Evolutionary conservation across 306 rosid species (phyloP), one percentile per base, ranked within the genome.

Genomic region (Trifolium subterraneum): DNA sequence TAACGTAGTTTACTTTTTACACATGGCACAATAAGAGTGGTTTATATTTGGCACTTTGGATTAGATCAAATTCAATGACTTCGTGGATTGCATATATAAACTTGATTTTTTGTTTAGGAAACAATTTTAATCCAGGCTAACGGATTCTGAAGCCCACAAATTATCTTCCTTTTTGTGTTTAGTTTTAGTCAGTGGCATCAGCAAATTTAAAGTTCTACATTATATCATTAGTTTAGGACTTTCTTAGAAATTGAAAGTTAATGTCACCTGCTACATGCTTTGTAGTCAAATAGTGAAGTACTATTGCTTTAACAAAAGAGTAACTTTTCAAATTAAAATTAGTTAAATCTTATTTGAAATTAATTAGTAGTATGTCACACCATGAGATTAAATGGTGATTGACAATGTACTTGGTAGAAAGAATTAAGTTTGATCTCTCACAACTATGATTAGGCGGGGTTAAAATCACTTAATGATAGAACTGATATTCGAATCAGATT

Each of bases 61-160:
- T 80, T 69, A 80, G 85, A 80, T 77, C 82, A 73, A 74, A 81
- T 66, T 58, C 74, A 22, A 68, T 47, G 42, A 72, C 42, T 66
- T 67, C 55, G 80, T 80, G 84, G 87, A 72, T 56, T 71, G 73
- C 81, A 79, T 18, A 60, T 29, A 60, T 29, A 15, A 5, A 72
- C 48, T 71, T 62, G 36, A 29, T 33, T 42, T 47, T 47, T 12
- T 61, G 33, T 60, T 29, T 13, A 7, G 18, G 29, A 31, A 52
- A 69, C 45, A 45, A 22, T 29, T 68, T 33, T 29, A 64, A 72
- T 68, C 77, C 64, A 61, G 5, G 68, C 70, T 68, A 44, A 19
- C 60, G 15, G 76, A 84, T 82, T 73, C 78, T 77, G 66, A 77
- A 81, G 78, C 85, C 87, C 85, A 78, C 87, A 70, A 70, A 22